Evolutionary conservation across 768 basidiomycete genomes (phyloP).

Genomic region (Panus rudis): DNA sequence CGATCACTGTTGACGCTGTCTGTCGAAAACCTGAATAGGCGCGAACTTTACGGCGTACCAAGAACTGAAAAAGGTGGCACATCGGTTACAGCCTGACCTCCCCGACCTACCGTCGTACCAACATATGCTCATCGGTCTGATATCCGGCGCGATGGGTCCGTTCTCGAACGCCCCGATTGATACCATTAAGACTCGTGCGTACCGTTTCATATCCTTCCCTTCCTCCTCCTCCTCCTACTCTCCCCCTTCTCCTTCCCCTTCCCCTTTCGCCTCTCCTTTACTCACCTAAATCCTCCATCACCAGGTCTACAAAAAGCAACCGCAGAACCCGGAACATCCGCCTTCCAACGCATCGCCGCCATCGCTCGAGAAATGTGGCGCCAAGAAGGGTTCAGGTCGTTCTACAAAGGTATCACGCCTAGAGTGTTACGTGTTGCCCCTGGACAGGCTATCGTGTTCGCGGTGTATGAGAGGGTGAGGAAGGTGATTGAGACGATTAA

Average conservation of each 20-base stretch:
- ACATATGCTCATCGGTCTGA: conserved; percentile 89
- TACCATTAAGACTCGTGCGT: conserved; percentile 89
- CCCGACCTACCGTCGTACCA: conserved; percentile 87
- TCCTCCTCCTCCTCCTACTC: background rate
- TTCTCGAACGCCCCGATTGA: conserved; percentile 97
- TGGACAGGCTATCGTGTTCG: conserved; percentile 94
- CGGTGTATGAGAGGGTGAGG: conserved; percentile 91
- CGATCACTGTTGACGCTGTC: background rate
- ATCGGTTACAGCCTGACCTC: conserved; percentile 71
- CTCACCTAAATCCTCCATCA: background rate
- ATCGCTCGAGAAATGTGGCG: conserved; percentile 94
- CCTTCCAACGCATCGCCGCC: conserved; percentile 68
- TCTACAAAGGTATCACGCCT: conserved; percentile 99
- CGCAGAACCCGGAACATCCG: conserved; percentile 64
- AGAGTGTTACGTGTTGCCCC: conserved; percentile 94
- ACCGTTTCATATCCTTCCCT: background rate
- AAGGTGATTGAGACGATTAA: conserved; percentile 61
- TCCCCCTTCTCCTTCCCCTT: background rate
- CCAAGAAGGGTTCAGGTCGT: conserved; percentile 79
- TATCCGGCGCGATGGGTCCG: conserved; percentile 97
- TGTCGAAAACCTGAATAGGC: conserved; percentile 34
- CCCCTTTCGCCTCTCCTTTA: background rate
- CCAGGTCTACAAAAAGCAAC: conserved; percentile 82
- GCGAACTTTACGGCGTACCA: conserved; percentile 99
- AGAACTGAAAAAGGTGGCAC: conserved; percentile 84